phyloP scores from a whole-genome alignment of 2,329 filamentous ascomycete species.

The Trichoderma sp. region DNA sequence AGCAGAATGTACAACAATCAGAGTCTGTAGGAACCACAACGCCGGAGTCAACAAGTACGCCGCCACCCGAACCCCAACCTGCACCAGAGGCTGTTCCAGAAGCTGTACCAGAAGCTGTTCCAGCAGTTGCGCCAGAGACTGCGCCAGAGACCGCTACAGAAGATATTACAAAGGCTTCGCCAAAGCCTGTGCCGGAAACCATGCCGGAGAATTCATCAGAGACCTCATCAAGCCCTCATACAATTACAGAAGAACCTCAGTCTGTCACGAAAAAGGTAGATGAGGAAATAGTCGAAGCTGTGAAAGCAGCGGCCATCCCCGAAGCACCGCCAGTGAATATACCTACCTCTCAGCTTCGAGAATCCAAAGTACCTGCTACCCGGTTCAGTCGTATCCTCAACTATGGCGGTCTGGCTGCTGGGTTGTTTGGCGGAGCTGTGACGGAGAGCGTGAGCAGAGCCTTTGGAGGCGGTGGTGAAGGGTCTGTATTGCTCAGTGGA shows the following conservation, averaged over 20 bases:
- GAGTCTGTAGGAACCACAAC: background rate
- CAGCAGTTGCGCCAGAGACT: too few species aligned
- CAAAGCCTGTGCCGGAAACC: background rate
- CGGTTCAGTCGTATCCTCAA: constrained; percentile 90
- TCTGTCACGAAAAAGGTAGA: constrained; percentile 6
- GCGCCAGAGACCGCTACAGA: too few species aligned
- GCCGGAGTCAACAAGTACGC: background rate
- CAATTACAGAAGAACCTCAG: background rate
- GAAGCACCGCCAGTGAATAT: constrained; percentile 23
- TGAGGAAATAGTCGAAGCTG: constrained; percentile 26
- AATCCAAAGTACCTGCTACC: constrained; percentile 88
- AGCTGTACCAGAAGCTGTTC: too few species aligned
- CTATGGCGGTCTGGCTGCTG: constrained; percentile 88
- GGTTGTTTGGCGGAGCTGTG: constrained; percentile 92
- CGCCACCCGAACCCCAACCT: background rate
- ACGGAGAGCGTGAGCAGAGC: constrained; percentile 80
- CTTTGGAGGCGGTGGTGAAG: constrained; percentile 65
- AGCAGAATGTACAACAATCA: background rate
- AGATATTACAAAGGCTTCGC: too few species aligned
- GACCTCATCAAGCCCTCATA: background rate
- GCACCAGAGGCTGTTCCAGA: background rate
- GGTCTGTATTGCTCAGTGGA: constrained; percentile 84
- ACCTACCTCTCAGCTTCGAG: constrained; percentile 68
- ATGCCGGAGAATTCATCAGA: background rate
- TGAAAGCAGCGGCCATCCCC: constrained; percentile 31